Evolutionary conservation across 2,329 filamentous ascomycete genomes (phyloP).

Genomic region (Aspergillus texensis): DNA sequence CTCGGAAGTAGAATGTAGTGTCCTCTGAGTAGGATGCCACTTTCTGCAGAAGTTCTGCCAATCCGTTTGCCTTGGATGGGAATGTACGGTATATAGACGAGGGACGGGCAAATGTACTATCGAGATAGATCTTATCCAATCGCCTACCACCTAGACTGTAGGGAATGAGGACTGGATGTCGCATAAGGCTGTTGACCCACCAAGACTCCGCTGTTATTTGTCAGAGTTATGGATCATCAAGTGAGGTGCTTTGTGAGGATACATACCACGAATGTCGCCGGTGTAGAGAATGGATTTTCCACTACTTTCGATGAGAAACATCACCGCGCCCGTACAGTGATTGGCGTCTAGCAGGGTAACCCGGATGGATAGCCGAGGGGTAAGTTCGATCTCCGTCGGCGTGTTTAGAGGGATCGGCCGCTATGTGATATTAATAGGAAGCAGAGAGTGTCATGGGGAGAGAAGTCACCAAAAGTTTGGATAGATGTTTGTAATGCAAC

Average conservation of each 20-base stretch:
- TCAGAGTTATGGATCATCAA: not conserved
- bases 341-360: conserved; percentile 91
- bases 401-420: conserved; percentile 82
- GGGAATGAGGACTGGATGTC: conserved; percentile 73
- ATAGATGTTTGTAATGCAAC: conserved; percentile 76
- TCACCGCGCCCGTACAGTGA: conserved; percentile 85
- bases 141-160: conserved; percentile 68
- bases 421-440: conserved; percentile 38
- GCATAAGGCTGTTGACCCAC: conserved; percentile 75
- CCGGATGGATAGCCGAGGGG: conserved; percentile 67
- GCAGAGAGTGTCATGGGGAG: too few species aligned
- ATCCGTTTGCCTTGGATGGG: conserved; percentile 70
- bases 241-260: not conserved
- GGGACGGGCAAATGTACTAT: conserved; percentile 74
- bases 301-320: conserved; percentile 84
- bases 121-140: conserved; percentile 83
- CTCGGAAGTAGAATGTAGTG: conserved; percentile 80
- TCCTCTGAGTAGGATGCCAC: conserved; percentile 68
- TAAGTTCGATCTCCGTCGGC: conserved; percentile 74
- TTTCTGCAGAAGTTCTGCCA: conserved; percentile 72
- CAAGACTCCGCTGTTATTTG: conserved; percentile 66
- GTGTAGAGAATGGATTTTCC: conserved; percentile 80
- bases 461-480: conserved; percentile 63
- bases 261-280: conserved; percentile 72
- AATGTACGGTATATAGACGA: conserved; percentile 55